Base-by-base conservation (phyloP, 805 yeast species). In the Ogataea saltuana region DNA sequence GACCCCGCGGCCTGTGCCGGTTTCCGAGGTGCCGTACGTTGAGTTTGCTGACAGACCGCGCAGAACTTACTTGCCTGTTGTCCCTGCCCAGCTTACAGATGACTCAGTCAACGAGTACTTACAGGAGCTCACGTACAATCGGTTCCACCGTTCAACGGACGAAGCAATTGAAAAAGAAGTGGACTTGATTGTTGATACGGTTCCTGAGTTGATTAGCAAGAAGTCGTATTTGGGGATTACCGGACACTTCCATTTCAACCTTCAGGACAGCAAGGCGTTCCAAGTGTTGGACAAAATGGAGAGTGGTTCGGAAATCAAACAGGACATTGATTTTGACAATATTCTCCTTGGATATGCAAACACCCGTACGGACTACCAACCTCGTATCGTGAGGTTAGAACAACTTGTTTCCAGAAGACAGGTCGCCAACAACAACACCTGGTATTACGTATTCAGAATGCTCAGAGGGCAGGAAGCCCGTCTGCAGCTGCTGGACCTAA, bases 311-410 rank as follows among this genome's bases (percentile, higher is more conserved):
- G 39, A 35, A 3, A 33, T 59, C 11, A 21, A 26, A 7, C 50
- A 51, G 30, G 64, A 61, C 41, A 46, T 58, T 8, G 65, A 61
- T 32, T 61, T 61, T 42, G 51, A 61, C 29, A 61, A 61, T 40
- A 44, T 53, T 9, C 26, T 56, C 9, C 31, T 61, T 12, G 52
- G 59, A 0, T 50, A 43, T 33, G 41, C 54, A 1, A 39, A 39
- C 19, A 36, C 46, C 3, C 46, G 39, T 3, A 48, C 58, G 1
- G 33, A 45, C 9, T 58, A 55, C 37, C 39, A 32, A 16, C 36
- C 41, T 6, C 42, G 57, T 1, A 42, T 59, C 9, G 54, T 48
- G 22, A 25, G 58, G 18, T 35, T 61, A 10, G 55, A 56, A 32
- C 34, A 26, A 7, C 29, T 58, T 22, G 33, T 44, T 22, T 39